Base-by-base conservation (phyloP, 495 filamentous ascomycete species). In the Penicillium nucicola region DNA sequence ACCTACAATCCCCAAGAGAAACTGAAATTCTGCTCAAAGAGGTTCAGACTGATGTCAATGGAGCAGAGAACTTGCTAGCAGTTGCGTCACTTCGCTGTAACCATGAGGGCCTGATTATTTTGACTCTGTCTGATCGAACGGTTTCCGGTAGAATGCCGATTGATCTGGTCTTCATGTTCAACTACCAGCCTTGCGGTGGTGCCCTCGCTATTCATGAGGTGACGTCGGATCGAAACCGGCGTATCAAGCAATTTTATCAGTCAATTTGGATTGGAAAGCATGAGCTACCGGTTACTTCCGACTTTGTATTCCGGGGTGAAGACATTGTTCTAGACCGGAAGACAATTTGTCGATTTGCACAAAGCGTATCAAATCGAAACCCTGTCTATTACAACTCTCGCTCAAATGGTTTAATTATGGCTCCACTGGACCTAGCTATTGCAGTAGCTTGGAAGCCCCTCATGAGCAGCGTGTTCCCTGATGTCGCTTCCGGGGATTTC, bases 231-330 rank as follows among this genome's bases (percentile, higher is more conserved):
- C 85, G 91, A 54, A 95, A 95, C 56, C 85, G 91, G 54, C 81
- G 86, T 35, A 92, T 95, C 75, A 95, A 92, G 68, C 81, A 88
- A 65, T 96, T 96, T 60, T 96, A 96, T 75, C 91, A 88, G 77
- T 77, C 79, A n/a, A 79, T 90, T 25, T 96, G 90, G 90, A 93
- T 96, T 53, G 90, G 86, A 10, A 8, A 38, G 36, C 14, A 38
- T 17, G 15, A 15, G 1, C 11, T 38, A 12, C 36, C n/a, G 12
- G 13, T 17, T 7, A 38, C 36, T 9, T 17, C 36, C 19, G 36
- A 38, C 36, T 38, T 38, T 5, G 36, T 38, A 11, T 38, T 38
- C 36, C 36, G 36, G 36, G 36, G 36, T 20, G 5, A 20, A 38
- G n/a, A 38, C 8, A 20, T 15, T 38, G 36, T 38, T 10, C 15